Base-by-base conservation (phyloP, 169 alveolate species). In the Eimeria sp. region DNA sequence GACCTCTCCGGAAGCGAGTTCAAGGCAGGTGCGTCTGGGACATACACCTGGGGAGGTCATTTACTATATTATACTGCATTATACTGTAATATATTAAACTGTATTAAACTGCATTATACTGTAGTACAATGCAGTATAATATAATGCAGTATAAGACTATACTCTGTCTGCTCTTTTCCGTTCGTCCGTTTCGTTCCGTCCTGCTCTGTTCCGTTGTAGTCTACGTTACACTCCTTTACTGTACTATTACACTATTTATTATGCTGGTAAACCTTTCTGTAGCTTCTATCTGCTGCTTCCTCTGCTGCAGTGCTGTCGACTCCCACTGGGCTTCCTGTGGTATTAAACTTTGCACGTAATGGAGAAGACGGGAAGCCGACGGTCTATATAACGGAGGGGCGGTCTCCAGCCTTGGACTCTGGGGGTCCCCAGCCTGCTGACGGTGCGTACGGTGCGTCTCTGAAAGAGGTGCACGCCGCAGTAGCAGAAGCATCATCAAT, bases 291-390 rank as follows among this genome's bases (percentile, higher is more conserved):
- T 72, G 83, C 51, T 47, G 67, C 27, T 49, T 2, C 5, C 16
- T 18, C 25, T 84, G 76, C 20, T 57, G 51, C 92, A 84, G 92
- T 84, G 30, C 57, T 84, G 58, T 84, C 76, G 16, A 58, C 76
- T 58, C 92, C 92, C 2, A 25, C 25, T 58, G 49, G 70, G 27
- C 47, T 7, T 58, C 92, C 92, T 70, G 78, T 84, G 27, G 92
- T 84, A 13, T 40, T 84, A 58, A 84, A 84, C 30, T 84, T 84
- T 43, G 75, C 92, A 18, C 20, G 76, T 34, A 84, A 51, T 14
- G 92, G 92, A 25, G 76, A 57, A 13, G 92, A 84, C 76, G 92
- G 92, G 45, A 65, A 70, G 34, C 92, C 92, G 16, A 84, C 92
- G 30, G 92, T 84, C 5, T 84, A 84, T 27, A 54, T 84, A 47